phyloP scores from a whole-genome alignment of 352 stramenopile genomes.

The Elongisporangium prolatum region DNA sequence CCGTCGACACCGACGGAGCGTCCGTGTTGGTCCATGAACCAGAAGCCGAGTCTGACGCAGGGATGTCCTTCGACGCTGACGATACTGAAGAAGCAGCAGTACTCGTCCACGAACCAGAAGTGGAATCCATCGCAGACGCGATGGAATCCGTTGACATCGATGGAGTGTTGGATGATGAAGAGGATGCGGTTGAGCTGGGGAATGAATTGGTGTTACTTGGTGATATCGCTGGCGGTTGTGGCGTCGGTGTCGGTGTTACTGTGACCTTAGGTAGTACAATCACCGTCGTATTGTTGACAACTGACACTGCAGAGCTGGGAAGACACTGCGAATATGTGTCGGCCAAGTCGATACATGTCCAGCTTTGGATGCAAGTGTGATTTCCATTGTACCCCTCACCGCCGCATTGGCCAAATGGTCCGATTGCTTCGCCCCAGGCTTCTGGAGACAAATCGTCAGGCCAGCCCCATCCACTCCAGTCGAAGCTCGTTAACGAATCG shows the following conservation, averaged over 20 bases:
- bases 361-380: slow-evolving; percentile 6
- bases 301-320: background rate
- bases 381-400: slow-evolving; percentile 9
- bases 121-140: background rate
- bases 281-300: background rate
- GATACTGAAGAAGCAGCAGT: background rate
- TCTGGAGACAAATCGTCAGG: slow-evolving; percentile 7
- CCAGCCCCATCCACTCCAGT: slow-evolving; percentile 9
- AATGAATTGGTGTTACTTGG: too few relatives aligned
- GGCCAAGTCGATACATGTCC: slow-evolving; percentile 6
- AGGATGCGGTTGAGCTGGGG: too few relatives aligned
- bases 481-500: background rate
- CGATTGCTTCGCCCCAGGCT: slow-evolving; percentile 8
- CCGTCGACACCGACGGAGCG: too few relatives aligned
- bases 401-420: slow-evolving; percentile 11
- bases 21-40: background rate
- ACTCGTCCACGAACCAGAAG: background rate
- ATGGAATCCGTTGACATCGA: background rate
- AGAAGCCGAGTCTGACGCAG: background rate
- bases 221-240: background rate
- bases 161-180: background rate
- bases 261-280: background rate
- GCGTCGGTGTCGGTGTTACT: background rate
- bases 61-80: background rate
- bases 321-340: slow-evolving; percentile 9